Percentiles rank a stretch among this genome's conserved stretches.
Conservation (phyloP, 331 rosid species). For the Pyracantha coccinea region DNA sequence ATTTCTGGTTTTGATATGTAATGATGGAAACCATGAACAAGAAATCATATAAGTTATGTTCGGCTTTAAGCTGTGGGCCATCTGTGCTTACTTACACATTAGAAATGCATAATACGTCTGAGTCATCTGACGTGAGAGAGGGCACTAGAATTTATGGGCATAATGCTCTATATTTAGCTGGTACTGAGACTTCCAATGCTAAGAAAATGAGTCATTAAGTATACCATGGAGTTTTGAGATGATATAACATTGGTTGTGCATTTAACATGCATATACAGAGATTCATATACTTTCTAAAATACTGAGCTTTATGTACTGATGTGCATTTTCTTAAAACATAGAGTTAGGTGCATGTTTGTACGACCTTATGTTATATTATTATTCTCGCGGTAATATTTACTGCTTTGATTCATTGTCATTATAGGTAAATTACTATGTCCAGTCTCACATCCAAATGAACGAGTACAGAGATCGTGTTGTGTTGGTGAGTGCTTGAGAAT, state of each 20-base stretch:
- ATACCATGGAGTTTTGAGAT: neutral
- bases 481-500: conserved; percentile 42
- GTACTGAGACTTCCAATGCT: neutral
- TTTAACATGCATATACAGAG: neutral
- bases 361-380: neutral
- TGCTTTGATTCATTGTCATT: neutral
- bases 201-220: neutral
- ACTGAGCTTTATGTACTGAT: neutral
- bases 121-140: neutral
- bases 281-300: neutral
- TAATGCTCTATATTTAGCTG: neutral
- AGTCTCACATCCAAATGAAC: conserved; percentile 88
- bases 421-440: conserved; percentile 86
- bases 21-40: neutral
- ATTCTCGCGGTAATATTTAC: conserved; percentile 13
- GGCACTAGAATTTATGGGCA: neutral
- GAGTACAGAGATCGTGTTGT: conserved; percentile 86
- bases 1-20: neutral
- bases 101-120: neutral
- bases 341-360: neutral
- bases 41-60: neutral
- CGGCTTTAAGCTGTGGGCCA: neutral
- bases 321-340: neutral
- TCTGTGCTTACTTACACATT: neutral
- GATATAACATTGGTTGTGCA: neutral